These are phyloP conservation scores for Ascocoryne sarcoides DNA, from an alignment of 2,329 filamentous ascomycete species.

Conservation along the genomic window DNA sequence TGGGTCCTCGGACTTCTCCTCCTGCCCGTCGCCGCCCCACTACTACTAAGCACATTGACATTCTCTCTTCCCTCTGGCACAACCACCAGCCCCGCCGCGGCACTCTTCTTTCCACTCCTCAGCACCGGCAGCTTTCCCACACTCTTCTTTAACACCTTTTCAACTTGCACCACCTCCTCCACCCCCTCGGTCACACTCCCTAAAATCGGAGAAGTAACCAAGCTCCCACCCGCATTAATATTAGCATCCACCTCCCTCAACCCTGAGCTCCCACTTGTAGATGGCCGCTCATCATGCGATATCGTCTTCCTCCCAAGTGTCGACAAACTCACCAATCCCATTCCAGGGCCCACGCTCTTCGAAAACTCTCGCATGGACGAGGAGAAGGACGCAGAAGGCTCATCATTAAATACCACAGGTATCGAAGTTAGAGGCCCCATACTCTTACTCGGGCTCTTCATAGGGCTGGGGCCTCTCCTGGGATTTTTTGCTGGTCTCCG, in stretches of 20 bases:
- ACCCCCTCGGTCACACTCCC: background rate
- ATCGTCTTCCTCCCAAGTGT: slow-evolving; percentile 1
- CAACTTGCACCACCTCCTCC: slow-evolving; percentile 11
- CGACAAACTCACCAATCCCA: background rate
- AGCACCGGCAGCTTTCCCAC: slow-evolving; percentile 34
- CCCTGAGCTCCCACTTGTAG: slow-evolving; percentile 30
- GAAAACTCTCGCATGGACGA: slow-evolving; percentile 6
- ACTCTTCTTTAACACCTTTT: slow-evolving; percentile 21
- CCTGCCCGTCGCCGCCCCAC: slow-evolving; percentile 22
- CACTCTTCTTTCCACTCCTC: slow-evolving; percentile 31
- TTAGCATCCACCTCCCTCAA: slow-evolving; percentile 42
- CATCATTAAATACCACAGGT: slow-evolving; percentile 28
- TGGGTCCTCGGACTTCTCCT: slow-evolving; percentile 25
- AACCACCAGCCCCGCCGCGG: slow-evolving; percentile 29
- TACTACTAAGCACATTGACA: slow-evolving; percentile 11
- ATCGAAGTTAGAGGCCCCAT: slow-evolving; percentile 24
- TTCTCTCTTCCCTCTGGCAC: slow-evolving; percentile 38
- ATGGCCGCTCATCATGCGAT: slow-evolving; percentile 14
- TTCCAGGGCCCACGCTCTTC: slow-evolving; percentile 10
- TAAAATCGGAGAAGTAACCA: no score
- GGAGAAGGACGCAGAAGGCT: slow-evolving; percentile 9
- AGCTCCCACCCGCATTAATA: slow-evolving; percentile 24
- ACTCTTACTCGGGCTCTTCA: slow-evolving; percentile 23
- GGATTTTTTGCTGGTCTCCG: slow-evolving; percentile 26
- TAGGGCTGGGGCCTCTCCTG: slow-evolving; percentile 28